Conservation (phyloP, 495 filamentous ascomycete genomes). For the Trichoderma virens region DNA sequence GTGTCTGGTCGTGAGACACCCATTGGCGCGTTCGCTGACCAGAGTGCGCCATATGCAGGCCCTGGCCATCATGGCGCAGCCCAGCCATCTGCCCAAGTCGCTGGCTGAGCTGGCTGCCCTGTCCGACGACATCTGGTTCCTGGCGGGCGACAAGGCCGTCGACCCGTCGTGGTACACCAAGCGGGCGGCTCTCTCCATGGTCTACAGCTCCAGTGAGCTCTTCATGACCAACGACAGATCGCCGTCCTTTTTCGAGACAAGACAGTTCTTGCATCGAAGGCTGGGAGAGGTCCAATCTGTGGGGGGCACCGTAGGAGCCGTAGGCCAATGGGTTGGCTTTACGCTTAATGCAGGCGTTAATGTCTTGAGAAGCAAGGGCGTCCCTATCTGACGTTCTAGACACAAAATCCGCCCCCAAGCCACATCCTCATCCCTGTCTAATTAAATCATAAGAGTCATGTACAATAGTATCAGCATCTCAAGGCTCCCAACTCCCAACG, state of each 20-base stretch:
- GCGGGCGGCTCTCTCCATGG: conserved; percentile 62
- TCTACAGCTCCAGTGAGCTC: conserved; percentile 81
- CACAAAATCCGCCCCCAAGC: not conserved
- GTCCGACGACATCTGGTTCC: conserved; percentile 77
- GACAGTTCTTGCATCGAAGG: conserved; percentile 67
- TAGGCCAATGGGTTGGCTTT: conserved; percentile 71
- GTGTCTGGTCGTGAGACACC: not conserved
- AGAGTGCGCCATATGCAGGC: conserved; percentile 44
- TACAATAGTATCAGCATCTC: conserved; percentile 1
- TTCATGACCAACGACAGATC: conserved; percentile 86
- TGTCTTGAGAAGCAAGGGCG: conserved; percentile 56
- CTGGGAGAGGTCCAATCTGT: conserved; percentile 59
- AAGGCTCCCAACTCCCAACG: conserved; percentile 8
- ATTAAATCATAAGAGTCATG: not conserved
- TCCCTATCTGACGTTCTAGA: conserved; percentile 40
- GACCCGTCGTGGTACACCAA: conserved; percentile 90
- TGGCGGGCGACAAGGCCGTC: conserved; percentile 73
- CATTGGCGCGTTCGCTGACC: not conserved
- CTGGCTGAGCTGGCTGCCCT: conserved; percentile 71
- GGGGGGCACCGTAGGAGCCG: conserved; percentile 48
- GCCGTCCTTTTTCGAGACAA: conserved; percentile 60
- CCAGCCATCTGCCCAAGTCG: conserved; percentile 65
- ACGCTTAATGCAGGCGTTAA: conserved; percentile 57
- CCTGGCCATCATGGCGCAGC: conserved; percentile 78
- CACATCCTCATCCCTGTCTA: not conserved